Conservation (phyloP, 441 rosid genomes). For the Pelargonium fulgidum region DNA sequence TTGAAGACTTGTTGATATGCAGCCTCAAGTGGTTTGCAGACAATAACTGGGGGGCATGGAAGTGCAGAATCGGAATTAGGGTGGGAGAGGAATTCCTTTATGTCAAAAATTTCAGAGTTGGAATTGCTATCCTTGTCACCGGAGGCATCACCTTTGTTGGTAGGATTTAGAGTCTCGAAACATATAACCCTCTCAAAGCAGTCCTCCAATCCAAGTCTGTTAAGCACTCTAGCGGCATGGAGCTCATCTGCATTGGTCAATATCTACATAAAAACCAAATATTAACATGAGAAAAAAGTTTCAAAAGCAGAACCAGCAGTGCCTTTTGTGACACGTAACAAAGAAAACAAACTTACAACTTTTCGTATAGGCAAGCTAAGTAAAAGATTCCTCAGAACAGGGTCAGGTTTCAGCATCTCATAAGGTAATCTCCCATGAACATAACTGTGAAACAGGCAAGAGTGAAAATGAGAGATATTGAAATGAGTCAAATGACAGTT, state of each 20-base stretch:
- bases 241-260: conserved; percentile 73
- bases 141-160: conserved; percentile 22
- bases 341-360: conserved; percentile 47
- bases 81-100: conserved; percentile 43
- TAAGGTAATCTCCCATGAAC: conserved; percentile 93
- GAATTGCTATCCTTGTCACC: conserved; percentile 27
- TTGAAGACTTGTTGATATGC: conserved; percentile 64
- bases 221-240: conserved; percentile 57
- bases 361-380: conserved; percentile 64
- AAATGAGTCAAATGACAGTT: background rate
- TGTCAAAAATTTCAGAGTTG: conserved; percentile 41
- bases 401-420: conserved; percentile 62
- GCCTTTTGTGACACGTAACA: background rate
- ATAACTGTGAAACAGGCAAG: conserved; percentile 35
- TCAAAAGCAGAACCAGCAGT: background rate
- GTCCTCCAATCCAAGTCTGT: conserved; percentile 75
- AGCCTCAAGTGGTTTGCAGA: conserved; percentile 83
- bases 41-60: conserved; percentile 57
- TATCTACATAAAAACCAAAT: conserved; percentile 31
- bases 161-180: conserved; percentile 71
- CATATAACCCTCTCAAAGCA: conserved; percentile 69
- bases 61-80: conserved; percentile 31
- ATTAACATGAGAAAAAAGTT: background rate
- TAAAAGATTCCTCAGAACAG: conserved; percentile 55
- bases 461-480: conserved; percentile 10